Evolutionary conservation across 2,329 filamentous ascomycete genomes (phyloP).

Genomic region (Exophiala bonariae): DNA sequence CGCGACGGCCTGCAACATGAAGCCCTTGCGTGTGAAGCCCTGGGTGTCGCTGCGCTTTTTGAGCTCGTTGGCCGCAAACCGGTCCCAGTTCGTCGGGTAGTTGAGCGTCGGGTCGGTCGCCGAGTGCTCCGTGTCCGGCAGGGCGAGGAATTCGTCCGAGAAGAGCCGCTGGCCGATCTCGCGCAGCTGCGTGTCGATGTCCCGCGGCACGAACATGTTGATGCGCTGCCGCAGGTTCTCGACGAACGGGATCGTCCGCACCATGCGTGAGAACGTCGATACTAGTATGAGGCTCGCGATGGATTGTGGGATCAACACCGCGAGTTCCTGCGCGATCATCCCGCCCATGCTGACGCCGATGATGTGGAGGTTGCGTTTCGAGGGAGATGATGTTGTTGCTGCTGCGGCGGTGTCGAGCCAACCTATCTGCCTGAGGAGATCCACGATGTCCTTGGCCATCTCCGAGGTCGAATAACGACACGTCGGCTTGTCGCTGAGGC

Average conservation of each 20-base stretch:
- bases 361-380: slow-evolving; percentile 60
- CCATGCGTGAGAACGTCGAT: slow-evolving; percentile 61
- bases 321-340: slow-evolving; percentile 87
- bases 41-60: slow-evolving; percentile 64
- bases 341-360: slow-evolving; percentile 82
- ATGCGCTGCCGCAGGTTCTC: slow-evolving; percentile 64
- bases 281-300: slow-evolving; percentile 55
- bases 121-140: slow-evolving; percentile 29
- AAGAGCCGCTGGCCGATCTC: slow-evolving; percentile 69
- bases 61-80: slow-evolving; percentile 78
- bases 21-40: slow-evolving; percentile 65
- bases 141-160: slow-evolving; percentile 53
- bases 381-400: slow-evolving; percentile 35
- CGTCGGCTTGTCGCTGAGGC: slow-evolving; percentile 74
- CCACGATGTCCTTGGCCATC: slow-evolving; percentile 78
- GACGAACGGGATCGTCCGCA: slow-evolving; percentile 58
- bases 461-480: slow-evolving; percentile 77
- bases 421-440: slow-evolving; percentile 67
- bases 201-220: slow-evolving; percentile 66
- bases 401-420: slow-evolving; percentile 54
- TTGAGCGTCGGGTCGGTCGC: slow-evolving; percentile 26
- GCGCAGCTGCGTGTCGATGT: slow-evolving; percentile 64
- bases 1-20: slow-evolving; percentile 75
- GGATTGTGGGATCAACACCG: slow-evolving; percentile 30
- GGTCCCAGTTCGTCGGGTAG: slow-evolving; percentile 77